Conservation (phyloP, 2,329 filamentous ascomycete species). For the Ceratocystis colombiana region DNA sequence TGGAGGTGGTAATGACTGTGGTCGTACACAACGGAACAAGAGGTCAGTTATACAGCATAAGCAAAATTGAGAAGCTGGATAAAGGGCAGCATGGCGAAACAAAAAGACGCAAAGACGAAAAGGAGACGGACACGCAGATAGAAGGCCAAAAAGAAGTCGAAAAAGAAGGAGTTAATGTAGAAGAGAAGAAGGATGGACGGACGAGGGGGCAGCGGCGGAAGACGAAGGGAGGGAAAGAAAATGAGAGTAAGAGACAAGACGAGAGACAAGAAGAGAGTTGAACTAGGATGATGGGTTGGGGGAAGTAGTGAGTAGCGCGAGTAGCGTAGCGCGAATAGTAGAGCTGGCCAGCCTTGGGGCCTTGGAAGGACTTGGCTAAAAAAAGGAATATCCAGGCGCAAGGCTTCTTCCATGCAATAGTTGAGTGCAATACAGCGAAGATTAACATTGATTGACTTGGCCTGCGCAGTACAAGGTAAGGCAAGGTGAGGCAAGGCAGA, state of each 20-base stretch:
- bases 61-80: conserved; percentile 3
- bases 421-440: conserved; percentile 20
- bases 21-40: background rate
- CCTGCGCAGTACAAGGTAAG: background rate
- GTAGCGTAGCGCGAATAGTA: no score
- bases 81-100: conserved; percentile 1
- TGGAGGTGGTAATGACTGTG: background rate
- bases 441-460: background rate
- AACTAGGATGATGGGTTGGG: conserved; percentile 14
- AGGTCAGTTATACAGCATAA: background rate
- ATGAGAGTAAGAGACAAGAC: background rate
- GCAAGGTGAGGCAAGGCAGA: background rate
- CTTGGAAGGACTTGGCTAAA: background rate
- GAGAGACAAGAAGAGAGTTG: background rate
- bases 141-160: background rate
- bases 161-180: conserved; percentile 7
- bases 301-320: conserved; percentile 5
- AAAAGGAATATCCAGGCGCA: conserved; percentile 20
- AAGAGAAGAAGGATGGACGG: background rate
- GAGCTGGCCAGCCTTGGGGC: conserved; percentile 1
- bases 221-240: conserved; percentile 13
- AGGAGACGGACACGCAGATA: background rate
- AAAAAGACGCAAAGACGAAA: no score
- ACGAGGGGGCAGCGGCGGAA: background rate
- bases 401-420: conserved; percentile 17